Conservation (phyloP, 768 basidiomycete genomes). For the Pisolithus marmoratus region DNA sequence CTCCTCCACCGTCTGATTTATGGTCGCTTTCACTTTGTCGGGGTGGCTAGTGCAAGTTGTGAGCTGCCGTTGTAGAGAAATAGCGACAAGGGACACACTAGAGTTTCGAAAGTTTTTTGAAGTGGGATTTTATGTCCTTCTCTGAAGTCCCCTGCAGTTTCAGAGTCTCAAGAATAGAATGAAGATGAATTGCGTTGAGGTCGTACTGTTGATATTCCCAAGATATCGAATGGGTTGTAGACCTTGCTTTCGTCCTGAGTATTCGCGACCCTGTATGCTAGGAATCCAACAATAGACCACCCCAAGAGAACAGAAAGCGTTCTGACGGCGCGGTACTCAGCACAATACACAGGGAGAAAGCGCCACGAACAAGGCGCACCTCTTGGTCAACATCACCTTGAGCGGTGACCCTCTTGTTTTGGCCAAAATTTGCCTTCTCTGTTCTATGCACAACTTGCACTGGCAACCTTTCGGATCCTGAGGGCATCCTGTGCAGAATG, state of each 20-base stretch:
- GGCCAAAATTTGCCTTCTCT: constrained; percentile 40
- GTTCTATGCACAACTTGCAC: constrained; percentile 56
- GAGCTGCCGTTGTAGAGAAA: constrained; percentile 1
- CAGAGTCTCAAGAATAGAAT: background rate
- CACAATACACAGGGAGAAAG: background rate
- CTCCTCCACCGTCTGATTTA: constrained; percentile 79
- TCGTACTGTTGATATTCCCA: constrained; percentile 64
- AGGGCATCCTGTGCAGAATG: constrained; percentile 25
- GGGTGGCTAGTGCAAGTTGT: constrained; percentile 62
- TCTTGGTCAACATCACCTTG: constrained; percentile 42
- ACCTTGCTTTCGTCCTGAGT: constrained; percentile 58
- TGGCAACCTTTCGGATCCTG: constrained; percentile 45
- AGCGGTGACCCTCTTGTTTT: constrained; percentile 43
- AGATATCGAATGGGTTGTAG: constrained; percentile 93
- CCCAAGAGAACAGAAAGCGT: constrained; percentile 56
- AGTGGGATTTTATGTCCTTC: constrained; percentile 94
- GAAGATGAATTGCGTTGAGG: constrained; percentile 21
- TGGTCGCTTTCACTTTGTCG: constrained; percentile 84
- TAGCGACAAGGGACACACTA: constrained; percentile 46
- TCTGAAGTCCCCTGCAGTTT: constrained; percentile 54
- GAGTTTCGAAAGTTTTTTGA: constrained; percentile 82
- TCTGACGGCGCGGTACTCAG: constrained; percentile 32
- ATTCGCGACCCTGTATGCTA: constrained; percentile 58
- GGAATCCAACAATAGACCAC: constrained; percentile 66
- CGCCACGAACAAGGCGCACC: constrained; percentile 31